Conservation (phyloP, 768 basidiomycete species). For the Leucocoprinus sp. region DNA sequence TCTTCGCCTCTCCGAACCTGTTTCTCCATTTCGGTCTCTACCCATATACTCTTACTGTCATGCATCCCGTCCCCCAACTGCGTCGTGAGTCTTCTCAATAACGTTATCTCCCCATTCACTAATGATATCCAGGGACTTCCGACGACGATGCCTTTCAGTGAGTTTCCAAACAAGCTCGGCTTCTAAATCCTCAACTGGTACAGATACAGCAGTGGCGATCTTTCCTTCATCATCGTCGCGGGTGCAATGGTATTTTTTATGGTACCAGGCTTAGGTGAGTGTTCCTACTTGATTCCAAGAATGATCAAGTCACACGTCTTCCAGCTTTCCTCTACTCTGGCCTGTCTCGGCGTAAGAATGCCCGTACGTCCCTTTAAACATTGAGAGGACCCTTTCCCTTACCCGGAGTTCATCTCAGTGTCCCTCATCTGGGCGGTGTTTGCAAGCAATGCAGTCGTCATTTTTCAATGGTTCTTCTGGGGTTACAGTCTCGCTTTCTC, state of each 20-base stretch:
- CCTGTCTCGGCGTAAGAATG: conserved; percentile 60
- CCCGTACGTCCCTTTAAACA: conserved; percentile 25
- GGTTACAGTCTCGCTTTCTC: conserved; percentile 80
- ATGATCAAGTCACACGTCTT: conserved; percentile 2
- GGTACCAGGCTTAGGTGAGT: conserved; percentile 63
- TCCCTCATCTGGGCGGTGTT: conserved; percentile 71
- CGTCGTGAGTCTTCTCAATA: conserved; percentile 3
- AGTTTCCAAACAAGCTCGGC: conserved; percentile 1
- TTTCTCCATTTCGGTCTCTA: not conserved
- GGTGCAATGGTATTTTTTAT: conserved; percentile 71
- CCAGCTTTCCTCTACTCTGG: conserved; percentile 70
- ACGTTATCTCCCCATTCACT: not conserved
- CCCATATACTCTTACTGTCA: not conserved
- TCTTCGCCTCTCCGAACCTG: too few relatives aligned
- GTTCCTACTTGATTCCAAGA: conserved; percentile 1
- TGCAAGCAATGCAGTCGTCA: conserved; percentile 65
- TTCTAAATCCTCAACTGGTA: not conserved
- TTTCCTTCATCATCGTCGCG: conserved; percentile 60
- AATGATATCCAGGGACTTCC: not conserved
- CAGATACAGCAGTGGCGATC: conserved; percentile 66
- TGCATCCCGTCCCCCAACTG: not conserved
- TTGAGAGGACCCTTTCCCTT: not conserved
- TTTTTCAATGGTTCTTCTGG: conserved; percentile 73
- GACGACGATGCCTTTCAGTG: conserved; percentile 9
- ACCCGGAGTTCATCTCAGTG: conserved; percentile 25